phyloP scores from a whole-genome alignment of 768 basidiomycete species.

The Lentinula lateritia region DNA sequence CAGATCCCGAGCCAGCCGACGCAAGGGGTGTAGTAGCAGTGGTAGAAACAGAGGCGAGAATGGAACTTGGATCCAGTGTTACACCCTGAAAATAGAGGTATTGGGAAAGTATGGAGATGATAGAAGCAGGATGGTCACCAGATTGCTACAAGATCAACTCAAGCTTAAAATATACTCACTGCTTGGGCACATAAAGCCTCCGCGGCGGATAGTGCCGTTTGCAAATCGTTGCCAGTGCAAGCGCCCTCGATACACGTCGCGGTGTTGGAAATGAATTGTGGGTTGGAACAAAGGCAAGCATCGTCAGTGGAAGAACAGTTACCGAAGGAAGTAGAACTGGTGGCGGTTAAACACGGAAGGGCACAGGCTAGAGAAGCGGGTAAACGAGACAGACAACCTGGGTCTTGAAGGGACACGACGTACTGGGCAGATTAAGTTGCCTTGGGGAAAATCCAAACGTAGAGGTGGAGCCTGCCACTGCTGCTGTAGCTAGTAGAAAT shows the following conservation, averaged over 20 bases:
- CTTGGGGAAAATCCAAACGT: not conserved
- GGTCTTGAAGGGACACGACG: not conserved
- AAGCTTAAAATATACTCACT: constrained; percentile 29
- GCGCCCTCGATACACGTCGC: constrained; percentile 40
- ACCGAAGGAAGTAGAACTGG: constrained; percentile 29
- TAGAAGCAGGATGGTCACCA: not conserved
- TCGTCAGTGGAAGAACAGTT: constrained; percentile 45
- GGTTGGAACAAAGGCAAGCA: constrained; percentile 50
- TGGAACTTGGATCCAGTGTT: not conserved
- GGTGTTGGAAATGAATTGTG: constrained; percentile 35
- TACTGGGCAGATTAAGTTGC: not conserved
- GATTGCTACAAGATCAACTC: not conserved
- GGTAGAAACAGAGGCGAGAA: not conserved
- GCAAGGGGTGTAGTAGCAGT: not conserved
- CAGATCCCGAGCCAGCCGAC: not conserved
- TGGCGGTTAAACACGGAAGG: constrained; percentile 32
- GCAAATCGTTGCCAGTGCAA: constrained; percentile 44
- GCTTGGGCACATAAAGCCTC: constrained; percentile 39
- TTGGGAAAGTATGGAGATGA: not conserved
- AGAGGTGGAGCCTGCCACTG: not conserved
- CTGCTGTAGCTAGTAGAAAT: too few species aligned
- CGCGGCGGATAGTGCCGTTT: constrained; percentile 34
- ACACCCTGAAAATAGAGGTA: not conserved
- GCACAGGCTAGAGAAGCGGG: constrained; percentile 41
- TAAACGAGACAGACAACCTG: not conserved